A percentile compares a stretch with the other conserved stretches of the same genome.
phyloP scores from a whole-genome alignment of 1,284 basidiomycete species.

The Mycocalia duriaeana region DNA sequence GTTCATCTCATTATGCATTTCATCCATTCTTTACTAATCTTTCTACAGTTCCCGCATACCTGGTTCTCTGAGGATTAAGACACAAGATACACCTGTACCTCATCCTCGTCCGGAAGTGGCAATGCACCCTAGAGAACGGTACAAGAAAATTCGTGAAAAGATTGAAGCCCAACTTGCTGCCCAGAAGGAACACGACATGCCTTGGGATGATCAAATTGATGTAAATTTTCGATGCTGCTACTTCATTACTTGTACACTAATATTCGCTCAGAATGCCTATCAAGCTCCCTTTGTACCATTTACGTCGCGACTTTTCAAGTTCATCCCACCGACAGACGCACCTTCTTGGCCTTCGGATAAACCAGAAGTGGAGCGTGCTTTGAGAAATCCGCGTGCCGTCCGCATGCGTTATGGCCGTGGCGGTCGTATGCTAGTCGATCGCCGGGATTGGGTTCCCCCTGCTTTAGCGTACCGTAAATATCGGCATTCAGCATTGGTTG shows the following conservation, averaged over 20 bases:
- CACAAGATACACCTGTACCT: constrained; percentile 34
- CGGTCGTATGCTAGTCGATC: constrained; percentile 76
- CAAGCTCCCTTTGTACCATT: constrained; percentile 47
- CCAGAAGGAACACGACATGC: constrained; percentile 72
- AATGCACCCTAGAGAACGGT: constrained; percentile 64
- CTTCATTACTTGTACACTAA: too few relatives aligned
- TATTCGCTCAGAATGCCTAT: constrained; percentile 50
- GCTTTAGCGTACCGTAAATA: constrained; percentile 11
- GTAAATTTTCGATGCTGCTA: constrained; percentile 35
- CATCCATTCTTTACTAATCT: constrained; percentile 8
- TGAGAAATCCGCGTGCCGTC: constrained; percentile 44
- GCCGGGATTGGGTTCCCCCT: constrained; percentile 42
- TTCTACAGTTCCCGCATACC: constrained; percentile 35
- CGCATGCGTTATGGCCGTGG: constrained; percentile 79
- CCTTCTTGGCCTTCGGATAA: constrained; percentile 25
- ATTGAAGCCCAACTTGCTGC: constrained; percentile 66
- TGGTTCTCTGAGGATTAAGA: constrained; percentile 50
- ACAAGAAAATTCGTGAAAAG: constrained; percentile 53
- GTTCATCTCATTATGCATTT: constrained; percentile 16
- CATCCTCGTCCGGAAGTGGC: constrained; percentile 39
- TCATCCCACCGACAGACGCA: constrained; percentile 35
- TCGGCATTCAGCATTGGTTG: constrained; percentile 22
- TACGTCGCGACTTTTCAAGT: constrained; percentile 61
- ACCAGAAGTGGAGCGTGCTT: constrained; percentile 24
- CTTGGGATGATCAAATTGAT: constrained; percentile 86